Evolutionary conservation across 225 moss, liverwort and hornwort genomes (phyloP).

Genomic region (Bryoerythrophyllum caledonicum): DNA sequence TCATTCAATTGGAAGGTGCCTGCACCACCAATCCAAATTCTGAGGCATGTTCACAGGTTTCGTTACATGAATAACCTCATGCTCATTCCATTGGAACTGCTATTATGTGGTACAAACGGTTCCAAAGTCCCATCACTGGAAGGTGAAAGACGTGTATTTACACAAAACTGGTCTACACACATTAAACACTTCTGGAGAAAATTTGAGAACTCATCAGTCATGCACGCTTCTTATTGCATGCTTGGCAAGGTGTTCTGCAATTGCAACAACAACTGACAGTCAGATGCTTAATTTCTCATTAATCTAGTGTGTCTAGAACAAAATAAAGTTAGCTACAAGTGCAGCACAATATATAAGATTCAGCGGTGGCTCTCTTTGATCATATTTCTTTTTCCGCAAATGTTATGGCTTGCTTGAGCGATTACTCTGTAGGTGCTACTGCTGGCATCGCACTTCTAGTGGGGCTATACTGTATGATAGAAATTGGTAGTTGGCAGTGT

Average conservation of each 20-base stretch:
- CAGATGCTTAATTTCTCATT: not conserved
- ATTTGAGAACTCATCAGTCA: not conserved
- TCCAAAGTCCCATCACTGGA: not conserved
- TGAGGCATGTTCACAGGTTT: too few relatives aligned
- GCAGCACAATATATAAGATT: not conserved
- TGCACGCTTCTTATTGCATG: not conserved
- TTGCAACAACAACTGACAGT: not conserved
- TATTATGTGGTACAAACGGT: not conserved
- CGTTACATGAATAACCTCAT: not conserved
- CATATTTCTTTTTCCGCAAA: not conserved
- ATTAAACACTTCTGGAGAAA: not conserved
- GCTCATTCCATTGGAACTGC: not conserved
- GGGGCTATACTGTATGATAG: slow-evolving; percentile 1
- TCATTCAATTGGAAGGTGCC: too few relatives aligned
- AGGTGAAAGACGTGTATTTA: not conserved
- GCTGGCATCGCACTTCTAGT: slow-evolving; percentile 17
- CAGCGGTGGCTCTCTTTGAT: not conserved
- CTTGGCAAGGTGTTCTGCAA: not conserved
- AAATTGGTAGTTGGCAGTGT: not conserved
- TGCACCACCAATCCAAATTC: too few relatives aligned
- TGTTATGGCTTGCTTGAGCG: slow-evolving; percentile 8
- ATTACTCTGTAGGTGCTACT: not conserved
- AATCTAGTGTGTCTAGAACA: not conserved
- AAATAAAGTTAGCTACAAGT: not conserved
- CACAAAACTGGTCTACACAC: not conserved